These are phyloP conservation scores for Aciculoconidium aculeatum DNA, from an alignment of 805 yeast species.

Conservation along the genomic window DNA sequence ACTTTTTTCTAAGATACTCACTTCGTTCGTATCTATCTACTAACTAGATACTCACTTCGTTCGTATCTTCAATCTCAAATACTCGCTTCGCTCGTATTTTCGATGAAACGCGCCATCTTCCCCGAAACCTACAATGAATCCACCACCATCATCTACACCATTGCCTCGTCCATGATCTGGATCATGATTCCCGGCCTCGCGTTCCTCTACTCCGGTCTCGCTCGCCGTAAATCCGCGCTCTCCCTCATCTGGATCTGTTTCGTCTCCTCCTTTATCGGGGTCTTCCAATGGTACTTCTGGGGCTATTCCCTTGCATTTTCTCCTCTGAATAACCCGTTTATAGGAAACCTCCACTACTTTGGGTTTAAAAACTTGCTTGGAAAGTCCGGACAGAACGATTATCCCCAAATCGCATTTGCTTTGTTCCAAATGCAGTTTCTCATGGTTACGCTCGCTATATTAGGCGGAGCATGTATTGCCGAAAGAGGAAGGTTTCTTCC, in stretches of 20 bases:
- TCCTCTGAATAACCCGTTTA: constrained; percentile 73
- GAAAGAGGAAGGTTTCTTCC: constrained; percentile 91
- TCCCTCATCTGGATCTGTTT: constrained; percentile 79
- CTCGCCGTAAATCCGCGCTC: constrained; percentile 84
- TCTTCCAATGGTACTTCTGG: constrained; percentile 96
- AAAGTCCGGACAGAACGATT: constrained; percentile 35
- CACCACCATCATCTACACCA: constrained; percentile 39
- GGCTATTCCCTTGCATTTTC: constrained; percentile 93
- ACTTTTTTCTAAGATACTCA: too few species aligned
- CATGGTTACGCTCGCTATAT: constrained; percentile 85
- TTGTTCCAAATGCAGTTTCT: constrained; percentile 87
- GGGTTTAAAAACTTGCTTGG: constrained; percentile 73
- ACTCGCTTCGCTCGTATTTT: too few species aligned
- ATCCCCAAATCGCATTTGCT: constrained; percentile 83
- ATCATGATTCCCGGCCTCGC: constrained; percentile 95
- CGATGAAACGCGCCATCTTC: constrained; percentile 27
- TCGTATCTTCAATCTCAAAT: too few species aligned
- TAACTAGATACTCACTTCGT: too few species aligned
- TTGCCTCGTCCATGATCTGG: constrained; percentile 69
- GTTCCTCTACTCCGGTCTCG: constrained; percentile 84
- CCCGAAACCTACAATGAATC: constrained; percentile 27
- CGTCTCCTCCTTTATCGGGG: constrained; percentile 65
- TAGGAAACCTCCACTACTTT: constrained; percentile 79
- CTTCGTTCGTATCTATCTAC: too few species aligned
- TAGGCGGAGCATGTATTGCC: constrained; percentile 82